Evolutionary conservation across 495 filamentous ascomycete genomes (phyloP).

Genomic region (Penicillium desertorum): DNA sequence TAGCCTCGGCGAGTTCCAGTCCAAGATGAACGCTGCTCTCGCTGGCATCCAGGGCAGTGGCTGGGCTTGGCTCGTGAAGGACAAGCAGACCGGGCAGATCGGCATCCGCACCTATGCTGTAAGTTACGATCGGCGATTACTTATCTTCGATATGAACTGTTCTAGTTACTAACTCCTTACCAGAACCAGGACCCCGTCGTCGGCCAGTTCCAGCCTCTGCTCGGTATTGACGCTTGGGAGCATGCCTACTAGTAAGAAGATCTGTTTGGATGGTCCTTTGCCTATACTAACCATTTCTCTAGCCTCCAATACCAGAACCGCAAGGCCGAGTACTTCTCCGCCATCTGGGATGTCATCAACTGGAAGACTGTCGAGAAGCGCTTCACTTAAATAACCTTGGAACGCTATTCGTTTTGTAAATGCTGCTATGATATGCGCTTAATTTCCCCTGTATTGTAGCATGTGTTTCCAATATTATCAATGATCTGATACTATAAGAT

Average conservation of each 20-base stretch:
- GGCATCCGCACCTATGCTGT: slow-evolving; percentile 75
- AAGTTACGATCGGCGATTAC: slow-evolving; percentile 21
- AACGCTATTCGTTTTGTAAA: slow-evolving; percentile 6
- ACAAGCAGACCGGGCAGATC: slow-evolving; percentile 71
- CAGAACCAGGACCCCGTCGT: slow-evolving; percentile 93
- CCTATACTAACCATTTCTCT: slow-evolving; percentile 45
- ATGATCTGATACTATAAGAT: neutral
- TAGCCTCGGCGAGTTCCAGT: slow-evolving; percentile 69
- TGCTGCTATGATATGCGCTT: slow-evolving; percentile 6
- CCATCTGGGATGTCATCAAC: slow-evolving; percentile 97
- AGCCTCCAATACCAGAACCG: slow-evolving; percentile 97
- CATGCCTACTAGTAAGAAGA: slow-evolving; percentile 69
- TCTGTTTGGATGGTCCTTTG: neutral
- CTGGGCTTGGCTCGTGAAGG: slow-evolving; percentile 93
- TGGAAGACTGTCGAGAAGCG: slow-evolving; percentile 93
- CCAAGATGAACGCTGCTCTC: slow-evolving; percentile 72
- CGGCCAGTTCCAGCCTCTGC: slow-evolving; percentile 77
- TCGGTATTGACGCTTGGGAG: slow-evolving; percentile 98
- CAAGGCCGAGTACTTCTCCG: slow-evolving; percentile 96
- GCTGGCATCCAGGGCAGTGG: slow-evolving; percentile 91
- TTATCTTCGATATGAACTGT: neutral
- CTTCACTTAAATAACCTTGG: slow-evolving; percentile 46
- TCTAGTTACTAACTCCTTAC: slow-evolving; percentile 15
- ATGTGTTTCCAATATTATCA: slow-evolving; percentile 11
- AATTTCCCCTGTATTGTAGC: slow-evolving; percentile 25